Evolutionary conservation across 345 rosid genomes (phyloP), one percentile per base, ranked within the genome.

Genomic region (Microcos paniculata): DNA sequence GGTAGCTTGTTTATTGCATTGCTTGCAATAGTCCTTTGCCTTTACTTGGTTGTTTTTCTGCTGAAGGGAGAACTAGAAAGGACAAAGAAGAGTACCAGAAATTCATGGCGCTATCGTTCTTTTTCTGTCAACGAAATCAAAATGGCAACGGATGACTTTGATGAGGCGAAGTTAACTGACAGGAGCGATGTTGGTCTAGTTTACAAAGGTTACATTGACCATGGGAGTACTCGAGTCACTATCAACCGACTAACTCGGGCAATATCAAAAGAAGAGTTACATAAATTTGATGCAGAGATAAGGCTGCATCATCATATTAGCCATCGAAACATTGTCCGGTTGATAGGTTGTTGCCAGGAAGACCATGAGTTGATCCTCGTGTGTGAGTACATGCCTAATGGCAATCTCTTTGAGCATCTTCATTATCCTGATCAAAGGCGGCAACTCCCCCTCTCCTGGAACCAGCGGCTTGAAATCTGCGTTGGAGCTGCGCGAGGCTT

Each of bases 381-480:
- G 8, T 84, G 81, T 16, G 87, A 84, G 69, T 76, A 79, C 69
- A 84, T 81, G 87, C 79, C 82, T 73, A 81, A 84, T 13, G 87
- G 84, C 14, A 84, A 84, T 0, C 80, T 84, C 6, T 78, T 76
- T 38, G 12, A 83, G 71, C 82, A 73, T 79, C 80, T 84, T 19
- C 79, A 84, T 11, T 81, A 77, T n/a, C 77, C 85, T 4, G 42
- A 69, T 31, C 72, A 69, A 49, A 19, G 45, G 18, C 79, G 73
- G 58, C 62, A 62, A 31, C 80, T 81, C 59, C 80, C 84, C 59
- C 75, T 84, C 43, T 81, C 77, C 6, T 81, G 87, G 87, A 84
- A 84, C 18, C 85, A 81, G 35, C 66, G 83, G 65, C 77, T 84
- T 8, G 80, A 81, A 76, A 81, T 84, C 12, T 81, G 81, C 52